Conservation (phyloP, 2,329 filamentous ascomycete species). For the Alternaria brassicicola region DNA sequence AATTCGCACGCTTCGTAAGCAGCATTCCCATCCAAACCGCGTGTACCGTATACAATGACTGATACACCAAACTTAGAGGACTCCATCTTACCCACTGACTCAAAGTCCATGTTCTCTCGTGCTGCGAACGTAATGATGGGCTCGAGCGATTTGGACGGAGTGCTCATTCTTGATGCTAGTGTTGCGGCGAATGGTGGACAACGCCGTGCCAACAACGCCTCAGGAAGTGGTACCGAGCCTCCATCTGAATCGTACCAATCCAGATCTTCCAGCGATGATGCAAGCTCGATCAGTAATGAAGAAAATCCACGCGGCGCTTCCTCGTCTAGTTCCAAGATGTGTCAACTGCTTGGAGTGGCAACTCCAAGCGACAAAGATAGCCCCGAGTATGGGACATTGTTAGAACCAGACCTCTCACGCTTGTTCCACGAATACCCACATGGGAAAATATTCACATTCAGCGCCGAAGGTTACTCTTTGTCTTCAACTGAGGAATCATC, state of each 20-base stretch:
- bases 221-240: conserved; percentile 8
- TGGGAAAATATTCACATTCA: conserved; percentile 38
- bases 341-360: conserved; percentile 35
- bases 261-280: conserved; percentile 27
- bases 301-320: background rate
- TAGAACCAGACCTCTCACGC: conserved; percentile 29
- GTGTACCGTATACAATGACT: background rate
- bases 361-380: conserved; percentile 7
- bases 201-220: conserved; percentile 12
- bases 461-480: conserved; percentile 17
- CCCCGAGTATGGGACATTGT: conserved; percentile 14
- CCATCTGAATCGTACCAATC: conserved; percentile 18
- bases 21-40: too few relatives aligned
- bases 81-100: conserved; percentile 36
- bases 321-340: conserved; percentile 20
- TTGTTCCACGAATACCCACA: conserved; percentile 32
- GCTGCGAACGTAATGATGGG: conserved; percentile 42
- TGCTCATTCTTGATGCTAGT: conserved; percentile 44
- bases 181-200: conserved; percentile 30
- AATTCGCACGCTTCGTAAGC: conserved; percentile 23
- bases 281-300: background rate
- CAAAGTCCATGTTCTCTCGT: conserved; percentile 41
- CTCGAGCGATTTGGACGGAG: conserved; percentile 43
- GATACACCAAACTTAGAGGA: conserved; percentile 14
- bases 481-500: conserved; percentile 29